These are phyloP conservation scores for Tolypocladium paradoxum DNA, from an alignment of 2,329 filamentous ascomycete genomes.

Conservation along the genomic window DNA sequence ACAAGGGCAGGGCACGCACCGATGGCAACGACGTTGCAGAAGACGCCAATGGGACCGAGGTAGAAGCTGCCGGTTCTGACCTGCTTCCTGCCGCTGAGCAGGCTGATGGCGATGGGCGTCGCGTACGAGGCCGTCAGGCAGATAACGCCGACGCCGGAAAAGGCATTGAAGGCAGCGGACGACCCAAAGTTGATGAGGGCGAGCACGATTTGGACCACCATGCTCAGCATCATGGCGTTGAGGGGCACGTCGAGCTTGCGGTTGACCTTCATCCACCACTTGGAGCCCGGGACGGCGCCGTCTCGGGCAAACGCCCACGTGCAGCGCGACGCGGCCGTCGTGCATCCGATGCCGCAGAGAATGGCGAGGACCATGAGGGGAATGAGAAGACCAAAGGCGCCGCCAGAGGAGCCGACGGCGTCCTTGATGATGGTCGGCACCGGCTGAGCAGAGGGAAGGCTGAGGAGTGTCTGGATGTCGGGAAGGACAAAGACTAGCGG, in stretches of 20 bases:
- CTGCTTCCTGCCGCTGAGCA: slow-evolving; percentile 49
- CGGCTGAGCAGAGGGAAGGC: slow-evolving; percentile 47
- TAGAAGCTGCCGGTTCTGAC: slow-evolving; percentile 47
- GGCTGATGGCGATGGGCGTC: slow-evolving; percentile 52
- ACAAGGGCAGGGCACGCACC: slow-evolving; percentile 31
- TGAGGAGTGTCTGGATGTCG: slow-evolving; percentile 43
- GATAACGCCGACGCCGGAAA: slow-evolving; percentile 60
- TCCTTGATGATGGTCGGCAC: slow-evolving; percentile 53
- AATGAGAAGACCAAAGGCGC: slow-evolving; percentile 50
- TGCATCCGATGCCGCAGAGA: slow-evolving; percentile 59
- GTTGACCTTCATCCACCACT: slow-evolving; percentile 51
- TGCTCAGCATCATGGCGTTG: slow-evolving; percentile 63
- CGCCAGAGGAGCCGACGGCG: slow-evolving; percentile 49
- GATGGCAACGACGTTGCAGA: slow-evolving; percentile 54
- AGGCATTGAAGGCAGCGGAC: slow-evolving; percentile 59
- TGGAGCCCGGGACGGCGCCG: slow-evolving; percentile 54
- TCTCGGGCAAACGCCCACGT: slow-evolving; percentile 63
- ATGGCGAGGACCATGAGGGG: slow-evolving; percentile 56
- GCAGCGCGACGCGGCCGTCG: slow-evolving; percentile 56
- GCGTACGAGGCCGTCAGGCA: slow-evolving; percentile 59
- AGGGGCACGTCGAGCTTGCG: slow-evolving; percentile 51
- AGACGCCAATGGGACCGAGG: slow-evolving; percentile 48
- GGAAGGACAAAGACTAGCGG: slow-evolving; percentile 60
- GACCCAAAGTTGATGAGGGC: slow-evolving; percentile 62
- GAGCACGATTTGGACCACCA: slow-evolving; percentile 52